Base-by-base conservation (phyloP, 176 grass and related monocot species). In the Carex cristatella region DNA sequence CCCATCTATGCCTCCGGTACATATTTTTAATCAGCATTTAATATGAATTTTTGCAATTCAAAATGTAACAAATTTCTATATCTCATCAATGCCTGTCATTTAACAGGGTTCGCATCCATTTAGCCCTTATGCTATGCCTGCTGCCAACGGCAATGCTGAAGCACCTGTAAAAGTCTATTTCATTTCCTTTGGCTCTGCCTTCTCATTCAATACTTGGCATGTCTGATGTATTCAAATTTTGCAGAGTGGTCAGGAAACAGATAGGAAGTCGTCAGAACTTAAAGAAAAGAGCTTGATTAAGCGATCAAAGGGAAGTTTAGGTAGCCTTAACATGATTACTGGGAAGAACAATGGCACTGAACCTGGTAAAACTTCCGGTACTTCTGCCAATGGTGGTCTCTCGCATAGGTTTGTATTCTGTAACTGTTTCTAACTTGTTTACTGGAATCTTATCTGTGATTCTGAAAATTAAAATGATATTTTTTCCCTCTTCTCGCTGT, bases 251-350 rank as follows among this genome's bases (percentile, higher is more conserved):
- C 84, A 69, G 73, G 91, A 98, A 88, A 87, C 84, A 35, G 90
- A 95, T 83, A 86, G 85, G 12, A 98, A 92, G 69, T 86, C 91
- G 55, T 89, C 85, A 16, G 91, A 99, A 81, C 88, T 90, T 78
- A 99, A 94, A 86, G 93, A 94, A 86, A 94, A 88, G 85, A 92
- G 89, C 86, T 85, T 85, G 32, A 85, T 92, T 37, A 99, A 94
- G 84, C 89, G 90, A 87, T 95, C 96, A 40, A 95, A 91, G 91
- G 91, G 88, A 85, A 96, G 91, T 95, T 99, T 95, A 90, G 93
- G 96, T 72, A 99, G 96, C 90, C 88, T 95, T 86, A 95, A 92
- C 61, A 99, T 95, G 90, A 90, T 95, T 91, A 89, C 88, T 55
- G 92, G 92, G 81, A 94, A 91, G 89, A 93, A 88, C 58, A 81